Evolutionary conservation across 106 monocot genomes (phyloP).

Genomic region (Acanthochlamys bracteata): DNA sequence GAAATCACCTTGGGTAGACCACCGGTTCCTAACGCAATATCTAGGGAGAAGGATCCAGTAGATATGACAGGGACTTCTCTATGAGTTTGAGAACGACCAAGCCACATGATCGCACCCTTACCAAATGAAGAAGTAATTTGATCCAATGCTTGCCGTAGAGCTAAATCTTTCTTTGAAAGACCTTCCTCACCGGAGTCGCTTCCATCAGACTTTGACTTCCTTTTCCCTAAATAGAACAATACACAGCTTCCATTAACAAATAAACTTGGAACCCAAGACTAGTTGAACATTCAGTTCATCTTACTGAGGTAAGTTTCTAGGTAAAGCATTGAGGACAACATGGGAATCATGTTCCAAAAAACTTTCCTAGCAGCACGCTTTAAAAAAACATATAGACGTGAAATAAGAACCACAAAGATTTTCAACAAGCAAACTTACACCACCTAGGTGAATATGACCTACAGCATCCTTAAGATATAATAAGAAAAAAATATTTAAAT

Average conservation of each 20-base stretch:
- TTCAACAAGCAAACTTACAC: no score
- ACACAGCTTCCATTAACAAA: not conserved
- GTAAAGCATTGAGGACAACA: no score
- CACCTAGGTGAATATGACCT: no score
- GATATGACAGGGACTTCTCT: conserved; percentile 88
- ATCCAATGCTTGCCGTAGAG: conserved; percentile 84
- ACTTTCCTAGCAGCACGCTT: no score
- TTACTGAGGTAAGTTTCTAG: not conserved
- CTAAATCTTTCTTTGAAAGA: conserved; percentile 77
- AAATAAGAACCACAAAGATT: no score
- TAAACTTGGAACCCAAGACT: not conserved
- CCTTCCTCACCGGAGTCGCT: conserved; percentile 69
- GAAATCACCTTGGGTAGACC: conserved; percentile 91
- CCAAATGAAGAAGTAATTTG: conserved; percentile 88
- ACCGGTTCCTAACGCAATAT: conserved; percentile 87
- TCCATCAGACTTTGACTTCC: conserved; percentile 52
- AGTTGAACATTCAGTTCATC: not conserved
- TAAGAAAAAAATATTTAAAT: no score
- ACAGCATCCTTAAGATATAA: no score
- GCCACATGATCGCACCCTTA: conserved; percentile 98
- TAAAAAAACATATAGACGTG: no score
- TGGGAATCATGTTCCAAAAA: no score
- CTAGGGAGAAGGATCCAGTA: conserved; percentile 83
- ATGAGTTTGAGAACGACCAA: conserved; percentile 61
- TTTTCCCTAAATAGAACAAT: conserved; percentile 30